A percentile compares a stretch with the other conserved stretches of the same genome.
Conservation (phyloP, 495 filamentous ascomycete genomes). For the Aspergillus panamensis region DNA sequence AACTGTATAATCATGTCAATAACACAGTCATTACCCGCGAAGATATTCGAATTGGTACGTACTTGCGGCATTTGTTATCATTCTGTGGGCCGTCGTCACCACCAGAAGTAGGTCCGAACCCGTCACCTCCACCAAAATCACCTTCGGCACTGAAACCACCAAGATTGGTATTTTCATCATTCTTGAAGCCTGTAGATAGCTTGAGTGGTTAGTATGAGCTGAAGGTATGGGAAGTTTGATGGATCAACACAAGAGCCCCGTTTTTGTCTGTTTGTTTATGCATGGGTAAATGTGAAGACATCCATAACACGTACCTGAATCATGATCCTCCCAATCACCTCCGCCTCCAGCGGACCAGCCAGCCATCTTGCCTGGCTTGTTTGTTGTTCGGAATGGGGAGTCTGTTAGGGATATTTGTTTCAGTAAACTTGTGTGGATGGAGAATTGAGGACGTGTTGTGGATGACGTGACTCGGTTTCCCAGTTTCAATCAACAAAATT, state of each 20-base stretch:
- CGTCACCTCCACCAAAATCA: constrained; percentile 5
- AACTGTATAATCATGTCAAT: constrained; percentile 38
- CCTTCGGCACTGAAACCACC: constrained; percentile 10
- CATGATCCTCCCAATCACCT: constrained; percentile 5
- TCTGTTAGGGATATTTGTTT: not conserved
- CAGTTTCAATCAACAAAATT: not conserved
- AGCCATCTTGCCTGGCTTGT: not conserved
- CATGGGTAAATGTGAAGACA: not conserved
- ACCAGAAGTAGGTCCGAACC: constrained; percentile 12
- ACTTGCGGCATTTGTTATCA: constrained; percentile 47
- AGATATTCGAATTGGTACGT: constrained; percentile 17
- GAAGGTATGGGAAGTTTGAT: not conserved
- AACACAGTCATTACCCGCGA: not conserved
- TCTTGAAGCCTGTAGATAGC: constrained; percentile 1
- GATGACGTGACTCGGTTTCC: not conserved
- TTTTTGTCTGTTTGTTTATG: not conserved
- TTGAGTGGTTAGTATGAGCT: not conserved
- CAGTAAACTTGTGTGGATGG: not conserved
- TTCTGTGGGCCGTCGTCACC: constrained; percentile 16
- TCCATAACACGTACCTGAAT: constrained; percentile 7
- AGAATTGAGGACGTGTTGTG: not conserved
- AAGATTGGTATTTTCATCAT: constrained; percentile 20
- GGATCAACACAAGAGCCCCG: not conserved
- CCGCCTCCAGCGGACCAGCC: not conserved
- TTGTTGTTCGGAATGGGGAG: not conserved